phyloP scores from a whole-genome alignment of 1,139 yeast genomes.

The Debaryomyces nepalensis region DNA sequence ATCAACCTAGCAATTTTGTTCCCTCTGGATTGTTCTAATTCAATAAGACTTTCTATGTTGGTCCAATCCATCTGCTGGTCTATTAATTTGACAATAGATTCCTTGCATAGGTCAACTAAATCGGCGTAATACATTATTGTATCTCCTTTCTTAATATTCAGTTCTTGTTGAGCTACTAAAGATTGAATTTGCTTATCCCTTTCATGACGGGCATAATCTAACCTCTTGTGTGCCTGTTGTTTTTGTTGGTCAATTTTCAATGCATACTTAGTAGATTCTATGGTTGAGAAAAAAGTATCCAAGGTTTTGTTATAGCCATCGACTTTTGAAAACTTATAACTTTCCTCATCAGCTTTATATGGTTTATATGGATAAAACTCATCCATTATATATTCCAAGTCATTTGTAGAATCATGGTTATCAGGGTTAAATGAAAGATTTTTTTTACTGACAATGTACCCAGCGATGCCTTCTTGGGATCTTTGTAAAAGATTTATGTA shows the following conservation, averaged over 20 bases:
- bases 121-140: slow-evolving; percentile 72
- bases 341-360: slow-evolving; percentile 37
- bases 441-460: slow-evolving; percentile 68
- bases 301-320: slow-evolving; percentile 78
- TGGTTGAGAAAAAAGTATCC: slow-evolving; percentile 81
- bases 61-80: slow-evolving; percentile 96
- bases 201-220: slow-evolving; percentile 76
- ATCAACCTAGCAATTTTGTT: slow-evolving; percentile 68
- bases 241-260: slow-evolving; percentile 77
- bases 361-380: slow-evolving; percentile 90
- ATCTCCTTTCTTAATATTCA: slow-evolving; percentile 72
- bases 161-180: slow-evolving; percentile 64
- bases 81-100: slow-evolving; percentile 65
- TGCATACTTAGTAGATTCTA: slow-evolving; percentile 81
- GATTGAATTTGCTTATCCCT: slow-evolving; percentile 73
- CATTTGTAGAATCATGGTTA: slow-evolving; percentile 36
- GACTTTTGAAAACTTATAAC: slow-evolving; percentile 40
- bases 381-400: slow-evolving; percentile 63
- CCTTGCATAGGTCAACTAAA: slow-evolving; percentile 71
- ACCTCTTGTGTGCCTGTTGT: slow-evolving; percentile 69
- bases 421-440: slow-evolving; percentile 53
- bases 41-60: slow-evolving; percentile 77
- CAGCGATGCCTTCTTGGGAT: slow-evolving; percentile 42
- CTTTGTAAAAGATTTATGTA: slow-evolving; percentile 29
- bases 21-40: slow-evolving; percentile 68